Percentiles rank a stretch among this genome's conserved stretches.
Conservation (phyloP, 345 rosid genomes). For the Lumnitzera racemosa region DNA sequence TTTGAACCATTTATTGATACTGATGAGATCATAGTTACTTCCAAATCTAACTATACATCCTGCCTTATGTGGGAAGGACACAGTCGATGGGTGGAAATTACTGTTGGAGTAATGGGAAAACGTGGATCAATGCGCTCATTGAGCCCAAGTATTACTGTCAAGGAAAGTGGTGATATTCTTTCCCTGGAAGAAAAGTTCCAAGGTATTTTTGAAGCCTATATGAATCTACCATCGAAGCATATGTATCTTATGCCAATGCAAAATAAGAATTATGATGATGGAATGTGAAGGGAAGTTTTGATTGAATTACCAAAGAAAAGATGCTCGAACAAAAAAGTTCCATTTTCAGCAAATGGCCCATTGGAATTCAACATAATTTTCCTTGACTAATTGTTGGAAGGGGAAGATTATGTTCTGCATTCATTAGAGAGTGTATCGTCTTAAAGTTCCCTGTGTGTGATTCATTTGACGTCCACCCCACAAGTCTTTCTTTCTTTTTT, state of each 20-base stretch:
- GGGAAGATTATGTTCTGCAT: too few species aligned
- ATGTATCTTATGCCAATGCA: neutral
- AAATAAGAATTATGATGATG: too few species aligned
- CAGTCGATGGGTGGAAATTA: conserved; percentile 82
- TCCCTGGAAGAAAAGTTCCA: conserved; percentile 97
- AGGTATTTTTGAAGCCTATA: conserved; percentile 29
- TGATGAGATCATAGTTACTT: conserved; percentile 64
- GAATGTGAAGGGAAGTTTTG: too few species aligned
- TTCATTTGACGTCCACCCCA: too few species aligned
- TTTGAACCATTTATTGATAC: conserved; percentile 92
- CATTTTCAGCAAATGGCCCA: too few species aligned
- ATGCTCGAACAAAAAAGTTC: too few species aligned
- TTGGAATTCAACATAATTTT: too few species aligned
- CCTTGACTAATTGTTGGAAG: too few species aligned
- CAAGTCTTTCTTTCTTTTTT: too few species aligned
- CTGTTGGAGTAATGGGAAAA: conserved; percentile 77
- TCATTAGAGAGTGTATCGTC: too few species aligned
- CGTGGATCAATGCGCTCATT: conserved; percentile 72
- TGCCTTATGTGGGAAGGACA: conserved; percentile 64
- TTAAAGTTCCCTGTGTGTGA: too few species aligned
- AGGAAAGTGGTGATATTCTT: conserved; percentile 84
- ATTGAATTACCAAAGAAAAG: too few species aligned
- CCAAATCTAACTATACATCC: conserved; percentile 35
- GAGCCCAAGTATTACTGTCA: conserved; percentile 84
- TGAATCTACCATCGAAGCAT: neutral